Conservation (phyloP, 2,329 filamentous ascomycete species). For the Pyricularia grisea region DNA sequence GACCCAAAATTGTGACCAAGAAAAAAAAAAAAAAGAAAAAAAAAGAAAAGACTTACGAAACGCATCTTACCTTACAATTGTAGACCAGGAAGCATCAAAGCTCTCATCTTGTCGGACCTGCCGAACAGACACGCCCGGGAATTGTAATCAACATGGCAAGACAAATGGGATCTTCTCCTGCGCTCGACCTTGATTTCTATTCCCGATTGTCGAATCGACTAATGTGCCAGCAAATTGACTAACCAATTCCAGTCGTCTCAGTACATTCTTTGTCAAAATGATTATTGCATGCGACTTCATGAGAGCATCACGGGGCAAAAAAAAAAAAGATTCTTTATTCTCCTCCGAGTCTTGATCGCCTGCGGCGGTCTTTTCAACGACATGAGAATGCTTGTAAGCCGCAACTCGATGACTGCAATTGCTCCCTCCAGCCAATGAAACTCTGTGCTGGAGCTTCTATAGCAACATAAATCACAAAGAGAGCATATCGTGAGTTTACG, state of each 20-base stretch:
- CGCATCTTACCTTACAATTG: not conserved
- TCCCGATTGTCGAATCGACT: not conserved
- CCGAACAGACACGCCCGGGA: not conserved
- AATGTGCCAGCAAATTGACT: not conserved
- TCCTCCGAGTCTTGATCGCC: not conserved
- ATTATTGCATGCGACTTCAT: not conserved
- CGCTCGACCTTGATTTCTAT: not conserved
- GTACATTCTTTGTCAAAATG: not conserved
- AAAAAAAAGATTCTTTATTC: not conserved
- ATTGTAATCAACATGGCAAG: not conserved
- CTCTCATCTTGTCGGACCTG: not conserved
- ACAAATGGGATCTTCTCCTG: not conserved
- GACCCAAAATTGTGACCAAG: not conserved
- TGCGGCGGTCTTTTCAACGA: not conserved
- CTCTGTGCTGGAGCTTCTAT: not conserved
- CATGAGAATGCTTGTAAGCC: not conserved
- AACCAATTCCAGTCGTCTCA: not conserved
- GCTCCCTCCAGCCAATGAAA: not conserved
- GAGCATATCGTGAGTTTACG: not conserved
- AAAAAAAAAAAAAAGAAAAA: not conserved
- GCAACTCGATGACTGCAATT: not conserved
- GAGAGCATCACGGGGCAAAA: not conserved
- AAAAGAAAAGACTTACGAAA: not conserved
- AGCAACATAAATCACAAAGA: not conserved
- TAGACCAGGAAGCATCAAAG: not conserved